Percentiles rank a stretch among this genome's conserved stretches.
These are phyloP conservation scores for Stramenopiles sp. DNA, from an alignment of 352 stramenopile species.

Conservation along the genomic window DNA sequence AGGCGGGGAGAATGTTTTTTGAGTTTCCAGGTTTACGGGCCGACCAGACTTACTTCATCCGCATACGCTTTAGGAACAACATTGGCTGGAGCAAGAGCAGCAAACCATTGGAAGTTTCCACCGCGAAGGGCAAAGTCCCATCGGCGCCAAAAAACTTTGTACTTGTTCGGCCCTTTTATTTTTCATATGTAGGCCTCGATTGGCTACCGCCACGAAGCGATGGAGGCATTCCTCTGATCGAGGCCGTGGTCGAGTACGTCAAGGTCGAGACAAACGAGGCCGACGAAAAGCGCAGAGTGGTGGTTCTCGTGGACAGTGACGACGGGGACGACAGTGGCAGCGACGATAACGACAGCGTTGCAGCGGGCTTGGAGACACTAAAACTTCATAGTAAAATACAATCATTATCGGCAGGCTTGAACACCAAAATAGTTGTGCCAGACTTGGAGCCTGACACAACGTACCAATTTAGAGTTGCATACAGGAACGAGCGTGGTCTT, in stretches of 20 bases:
- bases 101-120: neutral
- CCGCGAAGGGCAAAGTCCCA: neutral
- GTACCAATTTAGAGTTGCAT: neutral
- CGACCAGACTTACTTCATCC: neutral
- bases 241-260: neutral
- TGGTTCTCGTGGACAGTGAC: neutral
- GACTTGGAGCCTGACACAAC: neutral
- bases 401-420: neutral
- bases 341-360: no score
- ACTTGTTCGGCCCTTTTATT: neutral
- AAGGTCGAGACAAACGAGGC: neutral
- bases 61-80: slow-evolving; percentile 8
- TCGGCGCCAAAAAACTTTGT: slow-evolving; percentile 6
- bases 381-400: neutral
- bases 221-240: neutral
- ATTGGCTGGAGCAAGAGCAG: slow-evolving; percentile 6
- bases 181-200: neutral
- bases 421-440: neutral
- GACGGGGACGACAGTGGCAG: neutral
- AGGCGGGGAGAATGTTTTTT: slow-evolving; percentile 1
- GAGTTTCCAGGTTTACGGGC: slow-evolving; percentile 1
- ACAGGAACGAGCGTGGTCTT: neutral
- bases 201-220: neutral
- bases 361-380: neutral
- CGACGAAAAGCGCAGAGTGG: neutral